Conservation (phyloP, 148 eudicot genomes). For the Spergularia bocconei region DNA sequence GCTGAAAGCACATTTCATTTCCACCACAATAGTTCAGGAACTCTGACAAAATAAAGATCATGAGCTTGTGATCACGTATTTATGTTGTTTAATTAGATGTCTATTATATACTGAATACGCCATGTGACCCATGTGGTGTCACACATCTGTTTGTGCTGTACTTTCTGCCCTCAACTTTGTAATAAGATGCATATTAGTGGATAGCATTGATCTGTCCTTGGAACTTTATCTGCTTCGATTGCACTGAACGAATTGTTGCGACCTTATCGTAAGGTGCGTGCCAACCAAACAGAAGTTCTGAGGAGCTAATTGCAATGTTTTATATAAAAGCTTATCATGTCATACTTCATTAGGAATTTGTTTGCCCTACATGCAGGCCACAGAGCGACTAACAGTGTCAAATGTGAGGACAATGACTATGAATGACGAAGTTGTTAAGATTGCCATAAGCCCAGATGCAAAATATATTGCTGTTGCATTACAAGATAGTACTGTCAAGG, state of each 20-base stretch:
- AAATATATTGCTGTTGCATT: constrained; percentile 84
- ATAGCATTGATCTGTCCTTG: neutral
- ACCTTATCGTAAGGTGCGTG: neutral
- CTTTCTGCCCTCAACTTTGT: neutral
- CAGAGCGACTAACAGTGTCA: constrained; percentile 56
- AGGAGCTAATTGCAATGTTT: neutral
- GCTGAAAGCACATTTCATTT: neutral
- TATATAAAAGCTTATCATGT: neutral
- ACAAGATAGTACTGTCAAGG: constrained; percentile 89
- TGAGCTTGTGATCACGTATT: no score
- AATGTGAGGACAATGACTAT: constrained; percentile 60
- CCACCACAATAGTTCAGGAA: neutral
- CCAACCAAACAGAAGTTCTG: neutral
- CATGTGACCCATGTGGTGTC: neutral
- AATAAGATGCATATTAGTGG: neutral
- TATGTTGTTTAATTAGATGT: neutral
- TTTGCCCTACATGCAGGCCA: constrained; percentile 44
- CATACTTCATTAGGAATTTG: constrained; percentile 4
- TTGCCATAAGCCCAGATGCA: constrained; percentile 84
- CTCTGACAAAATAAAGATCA: neutral
- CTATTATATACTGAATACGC: neutral
- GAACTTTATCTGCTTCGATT: neutral
- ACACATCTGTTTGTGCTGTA: neutral
- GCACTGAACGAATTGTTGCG: neutral
- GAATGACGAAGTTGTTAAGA: constrained; percentile 80